These are phyloP conservation scores for Pseudogymnoascus sp. DNA, from an alignment of 2,329 filamentous ascomycete genomes.

Conservation along the genomic window DNA sequence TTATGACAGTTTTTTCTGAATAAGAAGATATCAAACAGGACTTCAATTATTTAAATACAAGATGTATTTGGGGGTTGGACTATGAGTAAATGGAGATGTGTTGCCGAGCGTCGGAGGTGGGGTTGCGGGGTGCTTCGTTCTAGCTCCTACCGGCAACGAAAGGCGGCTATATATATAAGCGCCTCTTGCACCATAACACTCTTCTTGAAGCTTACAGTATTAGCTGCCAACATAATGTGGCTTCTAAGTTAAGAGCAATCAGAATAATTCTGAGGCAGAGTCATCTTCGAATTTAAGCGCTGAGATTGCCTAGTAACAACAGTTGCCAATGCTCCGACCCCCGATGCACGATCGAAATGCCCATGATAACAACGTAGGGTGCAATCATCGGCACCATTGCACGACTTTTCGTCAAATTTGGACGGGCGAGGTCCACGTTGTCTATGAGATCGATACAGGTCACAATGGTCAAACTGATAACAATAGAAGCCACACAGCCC, in stretches of 20 bases:
- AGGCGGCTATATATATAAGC: slow-evolving; percentile 10
- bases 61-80: background rate
- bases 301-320: background rate
- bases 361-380: background rate
- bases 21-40: background rate
- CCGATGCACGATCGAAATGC: background rate
- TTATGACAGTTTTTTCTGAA: background rate
- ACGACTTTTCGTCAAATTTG: background rate
- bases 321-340: background rate
- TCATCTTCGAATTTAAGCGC: background rate
- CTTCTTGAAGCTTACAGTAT: background rate
- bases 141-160: background rate
- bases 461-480: background rate
- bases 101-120: background rate
- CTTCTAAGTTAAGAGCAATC: background rate
- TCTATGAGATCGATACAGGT: background rate
- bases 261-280: background rate
- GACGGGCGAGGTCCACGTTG: background rate
- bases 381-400: background rate
- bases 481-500: background rate
- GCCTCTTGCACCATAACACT: background rate
- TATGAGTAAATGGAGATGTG: background rate
- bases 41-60: background rate
- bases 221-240: background rate
- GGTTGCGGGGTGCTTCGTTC: slow-evolving; percentile 1